These are phyloP conservation scores for Schizosaccharomyces japonicus DNA, from an alignment of 805 yeast genomes.

Conservation along the genomic window DNA sequence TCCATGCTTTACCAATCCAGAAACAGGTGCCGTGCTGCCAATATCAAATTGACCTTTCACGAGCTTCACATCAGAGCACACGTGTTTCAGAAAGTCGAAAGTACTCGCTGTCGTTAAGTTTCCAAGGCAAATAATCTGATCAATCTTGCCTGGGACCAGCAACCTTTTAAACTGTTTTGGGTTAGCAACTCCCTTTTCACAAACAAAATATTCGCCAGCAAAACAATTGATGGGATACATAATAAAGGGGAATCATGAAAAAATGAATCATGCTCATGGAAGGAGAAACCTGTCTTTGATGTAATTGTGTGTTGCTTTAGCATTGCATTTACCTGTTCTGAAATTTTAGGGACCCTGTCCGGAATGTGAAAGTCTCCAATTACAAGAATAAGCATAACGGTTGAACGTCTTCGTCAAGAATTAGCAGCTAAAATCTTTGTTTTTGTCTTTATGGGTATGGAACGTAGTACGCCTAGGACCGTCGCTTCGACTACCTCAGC, in stretches of 20 bases:
- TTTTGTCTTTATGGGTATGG: no score
- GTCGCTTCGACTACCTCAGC: constrained; percentile 1
- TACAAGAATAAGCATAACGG: constrained; percentile 43
- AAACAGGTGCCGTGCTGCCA: constrained; percentile 25
- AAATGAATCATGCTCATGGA: no score
- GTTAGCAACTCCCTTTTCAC: neutral
- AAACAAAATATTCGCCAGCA: no score
- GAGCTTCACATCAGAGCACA: constrained; percentile 48
- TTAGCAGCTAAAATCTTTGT: neutral
- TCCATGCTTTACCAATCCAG: constrained; percentile 43
- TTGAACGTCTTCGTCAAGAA: no score
- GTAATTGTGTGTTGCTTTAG: no score
- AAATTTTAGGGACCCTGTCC: constrained; percentile 44
- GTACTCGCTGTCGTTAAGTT: constrained; percentile 49
- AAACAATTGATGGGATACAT: no score
- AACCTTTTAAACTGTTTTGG: constrained; percentile 42
- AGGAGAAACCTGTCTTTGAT: no score
- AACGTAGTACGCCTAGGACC: no score
- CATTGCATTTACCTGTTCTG: constrained; percentile 18
- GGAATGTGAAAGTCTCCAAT: constrained; percentile 84
- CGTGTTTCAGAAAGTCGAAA: constrained; percentile 33
- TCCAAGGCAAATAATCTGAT: constrained; percentile 67
- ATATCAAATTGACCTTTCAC: constrained; percentile 71
- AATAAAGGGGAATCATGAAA: no score
- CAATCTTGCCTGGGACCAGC: constrained; percentile 62